Evolutionary conservation across 2,329 filamentous ascomycete genomes (phyloP).

Genomic region (Botrytis galanthina): DNA sequence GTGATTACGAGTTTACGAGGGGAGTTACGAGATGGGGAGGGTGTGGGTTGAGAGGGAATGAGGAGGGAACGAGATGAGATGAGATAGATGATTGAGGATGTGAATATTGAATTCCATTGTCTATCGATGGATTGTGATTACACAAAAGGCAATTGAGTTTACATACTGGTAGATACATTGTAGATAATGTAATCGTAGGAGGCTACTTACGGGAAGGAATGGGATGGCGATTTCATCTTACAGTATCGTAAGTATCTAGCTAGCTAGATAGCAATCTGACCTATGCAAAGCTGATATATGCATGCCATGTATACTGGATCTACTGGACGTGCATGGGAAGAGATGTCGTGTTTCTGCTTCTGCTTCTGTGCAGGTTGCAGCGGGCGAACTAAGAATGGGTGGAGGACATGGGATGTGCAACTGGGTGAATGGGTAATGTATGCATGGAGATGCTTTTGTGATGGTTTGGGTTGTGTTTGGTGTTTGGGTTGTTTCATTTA

Average conservation of each 20-base stretch:
- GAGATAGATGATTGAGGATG: neutral
- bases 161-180: neutral
- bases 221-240: neutral
- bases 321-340: conserved; percentile 11
- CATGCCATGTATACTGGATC: conserved; percentile 9
- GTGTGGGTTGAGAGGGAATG: neutral
- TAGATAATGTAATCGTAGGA: neutral
- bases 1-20: neutral
- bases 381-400: neutral
- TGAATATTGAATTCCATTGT: neutral
- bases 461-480: conserved; percentile 6
- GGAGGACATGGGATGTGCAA: neutral
- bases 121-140: neutral
- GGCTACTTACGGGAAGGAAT: neutral
- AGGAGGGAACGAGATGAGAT: neutral
- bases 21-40: neutral
- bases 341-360: conserved; percentile 15
- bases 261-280: neutral
- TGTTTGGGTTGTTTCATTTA: conserved; percentile 19
- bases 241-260: neutral
- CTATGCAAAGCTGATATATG: conserved; percentile 4
- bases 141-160: neutral
- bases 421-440: neutral
- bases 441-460: conserved; percentile 12
- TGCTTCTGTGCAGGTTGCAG: conserved; percentile 5